phyloP scores from a whole-genome alignment of 148 eudicot species.

The Chenopodium berlandieri region DNA sequence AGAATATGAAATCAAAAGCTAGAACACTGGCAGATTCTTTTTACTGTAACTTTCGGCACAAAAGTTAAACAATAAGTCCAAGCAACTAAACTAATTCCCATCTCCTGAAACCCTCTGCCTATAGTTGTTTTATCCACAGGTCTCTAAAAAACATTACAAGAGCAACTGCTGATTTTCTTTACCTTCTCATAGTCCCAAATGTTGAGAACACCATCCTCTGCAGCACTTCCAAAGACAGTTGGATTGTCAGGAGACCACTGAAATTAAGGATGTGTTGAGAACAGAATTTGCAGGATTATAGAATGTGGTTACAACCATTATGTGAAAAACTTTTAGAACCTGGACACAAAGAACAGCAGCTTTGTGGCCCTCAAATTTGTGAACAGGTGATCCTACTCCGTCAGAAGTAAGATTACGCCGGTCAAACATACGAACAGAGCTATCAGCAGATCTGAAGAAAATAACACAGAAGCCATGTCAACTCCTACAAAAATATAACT shows the following conservation, averaged over 20 bases:
- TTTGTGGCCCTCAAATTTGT: conserved; percentile 86
- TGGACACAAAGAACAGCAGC: conserved; percentile 96
- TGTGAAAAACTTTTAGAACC: conserved; percentile 33
- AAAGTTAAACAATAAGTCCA: background rate
- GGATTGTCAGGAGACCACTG: conserved; percentile 94
- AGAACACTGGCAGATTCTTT: background rate
- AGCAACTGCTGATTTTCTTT: background rate
- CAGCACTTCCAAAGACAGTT: conserved; percentile 90
- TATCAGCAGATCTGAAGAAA: conserved; percentile 78
- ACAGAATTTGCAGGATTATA: background rate
- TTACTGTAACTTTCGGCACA: background rate
- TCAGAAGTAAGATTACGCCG: conserved; percentile 63
- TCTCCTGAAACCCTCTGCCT: background rate
- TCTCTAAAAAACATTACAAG: background rate
- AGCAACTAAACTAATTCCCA: background rate
- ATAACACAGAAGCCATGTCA: conserved; percentile 3
- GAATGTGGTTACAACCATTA: background rate
- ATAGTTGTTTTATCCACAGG: background rate
- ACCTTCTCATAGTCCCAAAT: conserved; percentile 93
- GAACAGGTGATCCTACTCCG: conserved; percentile 70
- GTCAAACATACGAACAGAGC: conserved; percentile 79
- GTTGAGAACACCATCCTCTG: conserved; percentile 85
- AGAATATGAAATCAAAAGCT: background rate
- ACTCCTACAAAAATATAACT: background rate
- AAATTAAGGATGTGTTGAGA: conserved; percentile 24